Conservation (phyloP, 2,329 filamentous ascomycete genomes). For the Aspergillus thermomutatus region DNA sequence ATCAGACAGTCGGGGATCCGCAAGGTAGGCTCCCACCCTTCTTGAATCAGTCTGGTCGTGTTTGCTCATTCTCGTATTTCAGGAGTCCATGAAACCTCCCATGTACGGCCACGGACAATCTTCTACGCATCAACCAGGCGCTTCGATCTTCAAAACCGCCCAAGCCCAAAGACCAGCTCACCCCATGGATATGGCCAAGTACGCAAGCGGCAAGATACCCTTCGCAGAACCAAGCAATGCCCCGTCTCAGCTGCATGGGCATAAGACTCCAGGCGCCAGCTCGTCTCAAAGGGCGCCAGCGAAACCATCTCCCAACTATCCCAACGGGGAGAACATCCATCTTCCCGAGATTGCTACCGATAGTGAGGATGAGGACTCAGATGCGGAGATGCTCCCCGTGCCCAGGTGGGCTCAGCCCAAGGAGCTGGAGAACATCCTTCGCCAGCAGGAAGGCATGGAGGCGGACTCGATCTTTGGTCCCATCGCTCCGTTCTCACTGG, state of each 20-base stretch:
- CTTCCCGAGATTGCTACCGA: constrained; percentile 95
- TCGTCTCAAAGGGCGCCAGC: constrained; percentile 38
- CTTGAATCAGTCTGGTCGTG: neutral
- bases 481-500: constrained; percentile 84
- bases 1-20: constrained; percentile 74
- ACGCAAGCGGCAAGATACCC: constrained; percentile 83
- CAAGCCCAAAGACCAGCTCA: constrained; percentile 62
- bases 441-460: constrained; percentile 69
- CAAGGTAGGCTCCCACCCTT: constrained; percentile 54
- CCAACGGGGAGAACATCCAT: constrained; percentile 84
- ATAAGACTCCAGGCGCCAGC: constrained; percentile 66
- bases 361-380: constrained; percentile 78
- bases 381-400: constrained; percentile 59
- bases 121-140: constrained; percentile 28
- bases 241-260: constrained; percentile 38
- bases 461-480: constrained; percentile 90
- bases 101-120: constrained; percentile 37
- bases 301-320: constrained; percentile 77
- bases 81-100: constrained; percentile 38
- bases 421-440: constrained; percentile 70
- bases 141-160: constrained; percentile 39
- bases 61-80: neutral
- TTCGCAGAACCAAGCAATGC: constrained; percentile 71
- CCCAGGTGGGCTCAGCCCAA: constrained; percentile 89
- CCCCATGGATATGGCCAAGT: constrained; percentile 79